Evolutionary conservation across 306 rosid genomes (phyloP).

Genomic region (Castanea crenata): DNA sequence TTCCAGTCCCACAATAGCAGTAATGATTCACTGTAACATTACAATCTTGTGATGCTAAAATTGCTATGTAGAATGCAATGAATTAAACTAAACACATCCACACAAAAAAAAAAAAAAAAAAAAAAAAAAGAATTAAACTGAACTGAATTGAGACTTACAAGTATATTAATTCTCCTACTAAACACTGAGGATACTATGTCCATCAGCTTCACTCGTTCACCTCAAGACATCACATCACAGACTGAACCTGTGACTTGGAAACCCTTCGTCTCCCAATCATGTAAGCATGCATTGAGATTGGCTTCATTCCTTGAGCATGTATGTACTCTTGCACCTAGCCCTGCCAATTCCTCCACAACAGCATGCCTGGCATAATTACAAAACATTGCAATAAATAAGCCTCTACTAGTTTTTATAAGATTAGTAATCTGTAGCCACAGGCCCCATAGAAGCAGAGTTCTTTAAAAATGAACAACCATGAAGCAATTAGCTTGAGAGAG

Average conservation of each 20-base stretch:
- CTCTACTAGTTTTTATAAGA: too few relatives aligned
- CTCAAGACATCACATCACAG: slow-evolving; percentile 22
- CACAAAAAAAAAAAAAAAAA: too few relatives aligned
- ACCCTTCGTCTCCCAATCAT: slow-evolving; percentile 25
- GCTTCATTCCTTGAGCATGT: slow-evolving; percentile 32
- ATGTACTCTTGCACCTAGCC: slow-evolving; percentile 25
- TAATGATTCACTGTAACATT: neutral
- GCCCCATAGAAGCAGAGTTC: too few relatives aligned
- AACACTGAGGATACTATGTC: slow-evolving; percentile 18
- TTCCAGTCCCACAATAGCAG: neutral
- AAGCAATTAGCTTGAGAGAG: neutral
- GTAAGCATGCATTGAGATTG: slow-evolving; percentile 24
- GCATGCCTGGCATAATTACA: slow-evolving; percentile 11
- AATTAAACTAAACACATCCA: too few relatives aligned
- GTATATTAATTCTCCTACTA: slow-evolving; percentile 35
- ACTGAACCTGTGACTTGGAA: slow-evolving; percentile 27
- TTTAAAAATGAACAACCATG: too few relatives aligned
- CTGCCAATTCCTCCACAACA: slow-evolving; percentile 34
- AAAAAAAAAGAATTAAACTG: too few relatives aligned
- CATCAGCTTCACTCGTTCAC: slow-evolving; percentile 18
- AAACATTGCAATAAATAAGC: too few relatives aligned
- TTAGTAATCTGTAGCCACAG: too few relatives aligned
- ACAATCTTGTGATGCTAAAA: neutral
- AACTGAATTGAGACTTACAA: slow-evolving; percentile 9
- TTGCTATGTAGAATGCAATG: neutral